Evolutionary conservation across 768 basidiomycete genomes (phyloP), one percentile per base, ranked within the genome.

Genomic region (Suillus brevipes): DNA sequence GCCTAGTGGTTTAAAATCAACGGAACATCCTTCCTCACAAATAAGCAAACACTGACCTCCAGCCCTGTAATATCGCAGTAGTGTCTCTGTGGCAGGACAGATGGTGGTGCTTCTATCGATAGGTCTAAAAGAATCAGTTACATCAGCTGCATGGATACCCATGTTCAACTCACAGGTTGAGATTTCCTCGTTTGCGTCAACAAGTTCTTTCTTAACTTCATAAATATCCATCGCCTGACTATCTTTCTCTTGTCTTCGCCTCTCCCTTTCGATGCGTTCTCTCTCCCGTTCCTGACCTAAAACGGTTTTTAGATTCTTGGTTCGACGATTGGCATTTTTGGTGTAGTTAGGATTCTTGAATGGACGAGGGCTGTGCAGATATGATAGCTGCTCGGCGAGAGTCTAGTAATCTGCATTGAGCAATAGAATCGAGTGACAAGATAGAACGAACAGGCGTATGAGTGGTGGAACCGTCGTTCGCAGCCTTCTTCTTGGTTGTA

Each of bases 51-150:
- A 66, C 77, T 9, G 37, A 90, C 92, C 77, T 93, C 91, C 14
- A 95, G 80, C 0, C 93, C 91, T 0, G 93, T 95, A 18, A 95
- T 94, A 76, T 94, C 93, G 70, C 93, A 94, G 61, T 90, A 92
- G 65, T 89, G 87, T 65, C 83, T 82, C 56, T 87, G 89, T 4
- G 93, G 92, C 9, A 91, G 78, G 1, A 95, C 72, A 12, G 92
- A 94, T 0, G 92, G 93, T 0, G 93, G 91, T 6, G 93, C 92
- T 73, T 95, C 93, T 50, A 95, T 91, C 3, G 89, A 90, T 7
- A 85, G 83, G 69, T 94, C 92, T 94, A 66, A 8, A 45, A 37
- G 25, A 13, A 16, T 38, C 34, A 36, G 25, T 42, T 62, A 2
- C 37, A 37, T 47, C 60, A 55, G 16, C 58, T 34, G 2, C 18